A percentile compares a stretch with the other conserved stretches of the same genome.
phyloP scores from a whole-genome alignment of 1,284 basidiomycete genomes.

The Gymnopus androsaceus region DNA sequence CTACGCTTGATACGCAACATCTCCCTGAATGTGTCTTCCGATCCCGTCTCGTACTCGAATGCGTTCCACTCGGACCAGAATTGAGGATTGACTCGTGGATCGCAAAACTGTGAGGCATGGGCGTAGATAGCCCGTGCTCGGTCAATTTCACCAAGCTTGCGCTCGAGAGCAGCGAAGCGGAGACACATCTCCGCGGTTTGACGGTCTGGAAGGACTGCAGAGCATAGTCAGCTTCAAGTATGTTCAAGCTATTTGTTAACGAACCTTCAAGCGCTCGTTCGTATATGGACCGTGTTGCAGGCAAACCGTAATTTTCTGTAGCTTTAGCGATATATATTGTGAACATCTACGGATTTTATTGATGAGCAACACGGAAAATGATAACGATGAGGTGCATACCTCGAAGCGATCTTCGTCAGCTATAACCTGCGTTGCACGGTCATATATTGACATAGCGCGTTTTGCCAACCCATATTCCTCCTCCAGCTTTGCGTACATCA shows the following conservation, averaged over 20 bases:
- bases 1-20: slow-evolving; percentile 98
- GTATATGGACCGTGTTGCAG: slow-evolving; percentile 96
- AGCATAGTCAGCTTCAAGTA: slow-evolving; percentile 4
- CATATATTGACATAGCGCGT: slow-evolving; percentile 94
- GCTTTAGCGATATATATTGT: slow-evolving; percentile 98
- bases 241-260: slow-evolving; percentile 3
- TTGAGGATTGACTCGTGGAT: slow-evolving; percentile 84
- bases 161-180: slow-evolving; percentile 93
- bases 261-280: slow-evolving; percentile 88
- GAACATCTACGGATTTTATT: slow-evolving; percentile 71
- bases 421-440: slow-evolving; percentile 87
- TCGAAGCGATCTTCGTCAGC: slow-evolving; percentile 93
- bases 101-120: slow-evolving; percentile 98
- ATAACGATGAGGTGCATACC: slow-evolving; percentile 45
- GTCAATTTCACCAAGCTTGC: slow-evolving; percentile 98
- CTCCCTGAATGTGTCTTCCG: slow-evolving; percentile 98
- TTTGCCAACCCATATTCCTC: slow-evolving; percentile 96
- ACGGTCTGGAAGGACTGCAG: slow-evolving; percentile 76
- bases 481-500: slow-evolving; percentile 95
- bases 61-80: slow-evolving; percentile 98
- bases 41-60: slow-evolving; percentile 97
- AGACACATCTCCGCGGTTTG: slow-evolving; percentile 98
- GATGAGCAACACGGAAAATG: slow-evolving; percentile 6
- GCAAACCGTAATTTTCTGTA: slow-evolving; percentile 92
- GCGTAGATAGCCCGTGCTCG: slow-evolving; percentile 95